These are phyloP conservation scores for Colletotrichum kahawae DNA, from an alignment of 2,329 filamentous ascomycete species.

Conservation along the genomic window DNA sequence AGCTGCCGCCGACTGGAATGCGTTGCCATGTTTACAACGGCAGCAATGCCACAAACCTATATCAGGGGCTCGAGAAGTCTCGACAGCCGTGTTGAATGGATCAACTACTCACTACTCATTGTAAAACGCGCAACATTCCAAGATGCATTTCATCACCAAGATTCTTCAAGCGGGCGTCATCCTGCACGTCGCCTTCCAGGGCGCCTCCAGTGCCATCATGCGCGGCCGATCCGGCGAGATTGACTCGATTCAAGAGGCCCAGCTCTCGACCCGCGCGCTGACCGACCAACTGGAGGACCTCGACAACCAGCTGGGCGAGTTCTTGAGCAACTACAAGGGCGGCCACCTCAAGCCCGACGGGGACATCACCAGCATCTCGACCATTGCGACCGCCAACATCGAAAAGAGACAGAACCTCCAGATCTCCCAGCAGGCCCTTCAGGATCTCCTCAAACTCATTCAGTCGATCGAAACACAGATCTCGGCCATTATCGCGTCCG, in stretches of 20 bases:
- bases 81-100: background rate
- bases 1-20: conserved; percentile 12
- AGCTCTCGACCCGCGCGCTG: background rate
- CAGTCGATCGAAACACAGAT: conserved; percentile 13
- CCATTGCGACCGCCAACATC: background rate
- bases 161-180: background rate
- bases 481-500: background rate
- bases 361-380: background rate
- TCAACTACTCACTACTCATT: background rate
- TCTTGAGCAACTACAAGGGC: background rate
- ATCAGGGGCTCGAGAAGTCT: conserved; percentile 22
- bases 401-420: conserved; percentile 6
- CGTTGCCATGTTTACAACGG: conserved; percentile 12
- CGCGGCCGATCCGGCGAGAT: conserved; percentile 6
- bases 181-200: conserved; percentile 15
- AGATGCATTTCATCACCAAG: conserved; percentile 20
- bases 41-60: conserved; percentile 7
- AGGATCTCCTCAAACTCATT: conserved; percentile 14
- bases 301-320: conserved; percentile 1
- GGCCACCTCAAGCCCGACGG: background rate
- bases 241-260: background rate
- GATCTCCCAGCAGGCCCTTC: background rate
- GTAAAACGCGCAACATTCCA: background rate
- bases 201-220: conserved; percentile 20
- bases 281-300: conserved; percentile 7